Evolutionary conservation across 164 flowering plant species (phyloP), one percentile per base, ranked within the genome.

Genomic region (Aristolochia contorta): DNA sequence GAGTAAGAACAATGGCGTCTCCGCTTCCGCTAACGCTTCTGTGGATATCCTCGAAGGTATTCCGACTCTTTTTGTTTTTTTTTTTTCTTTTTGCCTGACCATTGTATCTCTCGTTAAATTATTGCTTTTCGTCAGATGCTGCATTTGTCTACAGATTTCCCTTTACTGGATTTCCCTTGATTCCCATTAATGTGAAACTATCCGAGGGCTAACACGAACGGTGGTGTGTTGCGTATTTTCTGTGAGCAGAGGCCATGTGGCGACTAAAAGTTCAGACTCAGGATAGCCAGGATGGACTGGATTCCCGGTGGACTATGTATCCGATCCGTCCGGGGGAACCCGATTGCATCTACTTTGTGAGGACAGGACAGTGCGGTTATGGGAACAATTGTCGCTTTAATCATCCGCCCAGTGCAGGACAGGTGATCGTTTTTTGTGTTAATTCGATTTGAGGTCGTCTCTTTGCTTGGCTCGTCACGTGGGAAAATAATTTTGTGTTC

Each of bases 241-340:
- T 37, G 10, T 10, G 43, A 37, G 43, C 56, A 83, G 85, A 81
- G 14, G 71, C 74, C 16, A 56, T 79, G 66, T 66, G 77, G 82
- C 71, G 73, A 55, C 59, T 79, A 77, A 79, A 74, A 59, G 72
- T 78, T 41, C 73, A 70, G 65, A 48, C 62, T 20, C 52, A 57
- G 62, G 84, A 72, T 66, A 69, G 67, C 54, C 78, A 67, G 33
- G 74, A 78, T 15, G 76, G 69, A 16, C 76, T 56, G 53, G 75
- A 25, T 50, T 74, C 63, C 48, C 59, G 70, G 16, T 61, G 69
- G 4, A 61, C 19, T 51, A 67, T 68, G 1, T 80, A 80, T 66
- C 86, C 89, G 1, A 79, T 75, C 72, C 84, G 86, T 25, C 86
- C 89, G 0, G 83, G 85, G 24, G 85, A 77, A 67, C 85, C 83